A percentile compares a stretch with the other conserved stretches of the same genome.
Conservation (phyloP, 2,329 filamentous ascomycete genomes). For the Clonostachys sp. region DNA sequence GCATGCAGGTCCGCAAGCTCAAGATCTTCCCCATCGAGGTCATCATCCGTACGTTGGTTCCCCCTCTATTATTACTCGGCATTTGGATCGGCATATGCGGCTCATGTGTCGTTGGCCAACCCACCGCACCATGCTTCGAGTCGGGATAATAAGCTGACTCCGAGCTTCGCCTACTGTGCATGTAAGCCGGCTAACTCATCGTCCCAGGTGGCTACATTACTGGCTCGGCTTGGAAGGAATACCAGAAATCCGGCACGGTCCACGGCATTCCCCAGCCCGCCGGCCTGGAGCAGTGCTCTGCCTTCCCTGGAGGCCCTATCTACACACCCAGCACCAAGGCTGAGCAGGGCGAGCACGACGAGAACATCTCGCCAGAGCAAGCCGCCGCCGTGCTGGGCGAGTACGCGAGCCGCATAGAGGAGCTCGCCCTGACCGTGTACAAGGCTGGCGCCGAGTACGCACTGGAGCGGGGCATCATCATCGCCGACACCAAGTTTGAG, state of each 20-base stretch:
- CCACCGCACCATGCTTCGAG: too few relatives aligned
- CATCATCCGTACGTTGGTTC: constrained; percentile 4
- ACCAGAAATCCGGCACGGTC: constrained; percentile 68
- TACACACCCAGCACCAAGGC: constrained; percentile 83
- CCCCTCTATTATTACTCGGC: too few relatives aligned
- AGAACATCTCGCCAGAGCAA: constrained; percentile 75
- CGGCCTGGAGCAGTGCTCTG: constrained; percentile 67
- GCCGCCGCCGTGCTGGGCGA: constrained; percentile 39
- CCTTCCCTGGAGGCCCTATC: constrained; percentile 61
- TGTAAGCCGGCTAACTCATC: too few relatives aligned
- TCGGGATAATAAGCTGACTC: constrained; percentile 42
- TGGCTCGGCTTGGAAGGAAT: constrained; percentile 76
- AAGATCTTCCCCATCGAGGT: constrained; percentile 59
- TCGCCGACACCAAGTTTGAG: constrained; percentile 40
- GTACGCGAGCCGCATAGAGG: constrained; percentile 19
- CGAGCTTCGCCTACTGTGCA: constrained; percentile 26
- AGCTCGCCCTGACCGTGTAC: constrained; percentile 23
- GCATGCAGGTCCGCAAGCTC: constrained; percentile 73
- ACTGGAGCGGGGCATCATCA: constrained; percentile 25
- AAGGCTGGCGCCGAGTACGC: constrained; percentile 57
- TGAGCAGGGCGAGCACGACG: constrained; percentile 70
- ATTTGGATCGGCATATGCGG: too few relatives aligned
- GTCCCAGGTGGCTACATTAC: constrained; percentile 67
- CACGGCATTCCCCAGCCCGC: constrained; percentile 68
- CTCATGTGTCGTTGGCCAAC: too few relatives aligned